Percentiles rank a stretch among this genome's conserved stretches.
Evolutionary conservation across 148 eudicot genomes (phyloP).

Genomic region (Cornus kousa): DNA sequence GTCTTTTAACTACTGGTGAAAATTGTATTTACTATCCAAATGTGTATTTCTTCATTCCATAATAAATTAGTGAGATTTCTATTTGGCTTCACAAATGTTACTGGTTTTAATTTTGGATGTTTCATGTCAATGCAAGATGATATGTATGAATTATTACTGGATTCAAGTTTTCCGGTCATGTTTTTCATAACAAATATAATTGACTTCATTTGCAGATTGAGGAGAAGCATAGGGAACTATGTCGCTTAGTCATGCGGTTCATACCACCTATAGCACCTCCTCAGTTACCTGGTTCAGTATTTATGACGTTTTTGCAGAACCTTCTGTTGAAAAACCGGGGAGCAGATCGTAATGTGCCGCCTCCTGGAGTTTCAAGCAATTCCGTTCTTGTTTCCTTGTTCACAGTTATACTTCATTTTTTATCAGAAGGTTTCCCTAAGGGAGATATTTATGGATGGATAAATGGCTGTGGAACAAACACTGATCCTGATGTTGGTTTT

Average conservation of each 20-base stretch:
- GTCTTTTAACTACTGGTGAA: too few species aligned
- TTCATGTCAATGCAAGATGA: too few species aligned
- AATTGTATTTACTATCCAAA: neutral
- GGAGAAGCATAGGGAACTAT: constrained; percentile 92
- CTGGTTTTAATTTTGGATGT: too few species aligned
- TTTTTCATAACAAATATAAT: neutral
- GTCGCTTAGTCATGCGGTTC: constrained; percentile 80
- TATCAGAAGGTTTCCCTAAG: constrained; percentile 81
- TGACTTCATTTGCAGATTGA: constrained; percentile 68
- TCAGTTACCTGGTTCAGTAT: constrained; percentile 91
- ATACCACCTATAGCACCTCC: constrained; percentile 73
- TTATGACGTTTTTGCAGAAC: constrained; percentile 81
- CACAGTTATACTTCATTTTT: constrained; percentile 74
- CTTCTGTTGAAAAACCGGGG: constrained; percentile 66
- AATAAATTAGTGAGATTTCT: neutral
- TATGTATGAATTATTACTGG: neutral
- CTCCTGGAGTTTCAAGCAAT: constrained; percentile 74
- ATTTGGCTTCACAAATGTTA: neutral
- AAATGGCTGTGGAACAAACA: constrained; percentile 42
- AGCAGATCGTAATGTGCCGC: constrained; percentile 68
- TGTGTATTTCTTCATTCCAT: neutral
- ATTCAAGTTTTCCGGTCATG: neutral
- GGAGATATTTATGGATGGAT: constrained; percentile 62
- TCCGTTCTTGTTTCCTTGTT: constrained; percentile 81
- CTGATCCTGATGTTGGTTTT: constrained; percentile 57